Evolutionary conservation across 1,284 basidiomycete species (phyloP), one percentile per base, ranked within the genome.

Genomic region (Rhizoctonia solani): DNA sequence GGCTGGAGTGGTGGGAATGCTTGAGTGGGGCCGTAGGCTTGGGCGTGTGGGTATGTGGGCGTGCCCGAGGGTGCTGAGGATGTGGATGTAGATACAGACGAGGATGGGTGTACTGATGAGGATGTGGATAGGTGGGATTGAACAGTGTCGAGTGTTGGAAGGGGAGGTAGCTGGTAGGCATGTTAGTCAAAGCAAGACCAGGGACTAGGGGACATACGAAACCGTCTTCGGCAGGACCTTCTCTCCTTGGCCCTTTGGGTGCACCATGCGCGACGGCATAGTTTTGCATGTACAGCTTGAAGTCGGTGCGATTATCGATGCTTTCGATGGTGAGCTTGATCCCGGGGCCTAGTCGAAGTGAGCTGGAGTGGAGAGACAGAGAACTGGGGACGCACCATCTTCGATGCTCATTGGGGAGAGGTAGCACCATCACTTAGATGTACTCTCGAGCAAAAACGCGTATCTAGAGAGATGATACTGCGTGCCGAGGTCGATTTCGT

Each of bases 401-500:
- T 92, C 86, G 37, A 83, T 79, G 34, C 54, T 69, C n/a, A 85
- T 79, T 19, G 93, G 93, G 19, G 91, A 85, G 34, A 97, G 79
- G 89, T 89, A 21, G 88, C 83, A 3, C 95, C 96, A 71, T 99
- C 97, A 72, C 86, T 89, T 19, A 98, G 81, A 82, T 13, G 93
- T 89, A 72, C 88, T 93, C 79, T 99, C 96, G 74, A 90, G 97
- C 25, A 98, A 79, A 79, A 94, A 98, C 0, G 95, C 93, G 76
- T 97, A 99, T 74, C 95, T 85, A 1, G 93, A 89, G 47, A 99
- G 82, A 77, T 99, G 96, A 77, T 98, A 99, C 77, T 99, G 96
- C 11, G 92, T 93, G 14, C 95, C 97, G 47, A 98, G 82, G 76
- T 99, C 97, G 69, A 98, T 89, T 77, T 99, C 97, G 73, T 98